Evolutionary conservation across 2,329 filamentous ascomycete genomes (phyloP).

Genomic region (Neopestalotiopsis sp.): DNA sequence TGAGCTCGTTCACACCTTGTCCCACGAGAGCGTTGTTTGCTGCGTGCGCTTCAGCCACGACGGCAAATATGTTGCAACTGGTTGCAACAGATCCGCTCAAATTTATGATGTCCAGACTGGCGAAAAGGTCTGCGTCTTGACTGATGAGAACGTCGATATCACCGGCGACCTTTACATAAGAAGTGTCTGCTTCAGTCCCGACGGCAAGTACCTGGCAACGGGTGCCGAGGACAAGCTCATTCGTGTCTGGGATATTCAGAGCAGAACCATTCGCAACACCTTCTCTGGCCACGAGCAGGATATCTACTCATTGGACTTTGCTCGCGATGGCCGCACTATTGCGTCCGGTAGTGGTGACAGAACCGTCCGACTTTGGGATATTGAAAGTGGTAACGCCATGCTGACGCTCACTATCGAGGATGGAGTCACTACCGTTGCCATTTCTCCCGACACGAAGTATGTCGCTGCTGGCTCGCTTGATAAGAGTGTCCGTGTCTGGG

Average conservation of each 20-base stretch:
- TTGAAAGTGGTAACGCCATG: conserved; percentile 81
- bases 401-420: conserved; percentile 92
- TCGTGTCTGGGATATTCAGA: conserved; percentile 92
- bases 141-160: conserved; percentile 86
- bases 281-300: conserved; percentile 99
- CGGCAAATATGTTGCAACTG: conserved; percentile 93
- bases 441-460: conserved; percentile 92
- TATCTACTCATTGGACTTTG: conserved; percentile 96
- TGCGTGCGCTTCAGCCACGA: conserved; percentile 97
- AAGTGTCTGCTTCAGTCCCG: conserved; percentile 98
- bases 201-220: conserved; percentile 91
- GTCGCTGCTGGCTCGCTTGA: conserved; percentile 95
- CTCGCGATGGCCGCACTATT: conserved; percentile 90
- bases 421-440: conserved; percentile 95
- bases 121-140: conserved; percentile 85
- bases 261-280: conserved; percentile 83
- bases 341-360: conserved; percentile 94
- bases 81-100: conserved; percentile 98
- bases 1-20: conserved; percentile 89
- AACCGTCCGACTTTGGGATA: conserved; percentile 95
- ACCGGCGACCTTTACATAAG: conserved; percentile 95
- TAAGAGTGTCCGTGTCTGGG: conserved; percentile 98
- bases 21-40: conserved; percentile 96
- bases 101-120: conserved; percentile 94
- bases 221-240: conserved; percentile 98